Percentiles rank a stretch among this genome's conserved stretches.
These are phyloP conservation scores for Ophiostoma himal-ulmi DNA, from an alignment of 2,329 filamentous ascomycete genomes.

Conservation along the genomic window DNA sequence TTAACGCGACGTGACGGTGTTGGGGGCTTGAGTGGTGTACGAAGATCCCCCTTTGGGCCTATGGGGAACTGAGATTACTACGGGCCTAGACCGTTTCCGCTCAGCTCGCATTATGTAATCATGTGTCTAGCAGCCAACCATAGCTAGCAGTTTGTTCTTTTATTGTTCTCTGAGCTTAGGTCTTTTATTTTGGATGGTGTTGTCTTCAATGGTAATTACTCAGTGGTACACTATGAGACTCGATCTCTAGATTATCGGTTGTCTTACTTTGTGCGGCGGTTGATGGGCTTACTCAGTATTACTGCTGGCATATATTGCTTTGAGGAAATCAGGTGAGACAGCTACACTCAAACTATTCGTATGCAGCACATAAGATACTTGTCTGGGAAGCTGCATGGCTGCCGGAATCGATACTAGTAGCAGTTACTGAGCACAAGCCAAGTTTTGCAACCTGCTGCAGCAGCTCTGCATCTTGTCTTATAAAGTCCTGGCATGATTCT, in stretches of 20 bases:
- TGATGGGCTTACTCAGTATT: not conserved
- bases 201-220: not conserved
- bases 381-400: not conserved
- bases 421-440: not conserved
- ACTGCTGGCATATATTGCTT: not conserved
- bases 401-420: not conserved
- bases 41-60: constrained; percentile 3
- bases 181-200: not conserved
- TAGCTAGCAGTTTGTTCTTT: not conserved
- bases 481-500: not conserved
- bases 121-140: not conserved
- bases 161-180: not conserved
- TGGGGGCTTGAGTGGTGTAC: not conserved
- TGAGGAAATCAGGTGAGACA: too few species aligned
- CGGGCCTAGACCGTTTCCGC: not conserved
- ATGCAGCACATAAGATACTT: not conserved
- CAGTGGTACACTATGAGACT: not conserved
- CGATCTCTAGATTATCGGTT: not conserved
- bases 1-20: not conserved
- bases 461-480: too few species aligned
- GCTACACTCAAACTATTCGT: too few species aligned
- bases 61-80: constrained; percentile 1
- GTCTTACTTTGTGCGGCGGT: not conserved
- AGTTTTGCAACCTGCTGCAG: not conserved
- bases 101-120: not conserved